These are phyloP conservation scores for Cladosporium sphaerospermum DNA, from an alignment of 2,329 filamentous ascomycete genomes.

Conservation along the genomic window DNA sequence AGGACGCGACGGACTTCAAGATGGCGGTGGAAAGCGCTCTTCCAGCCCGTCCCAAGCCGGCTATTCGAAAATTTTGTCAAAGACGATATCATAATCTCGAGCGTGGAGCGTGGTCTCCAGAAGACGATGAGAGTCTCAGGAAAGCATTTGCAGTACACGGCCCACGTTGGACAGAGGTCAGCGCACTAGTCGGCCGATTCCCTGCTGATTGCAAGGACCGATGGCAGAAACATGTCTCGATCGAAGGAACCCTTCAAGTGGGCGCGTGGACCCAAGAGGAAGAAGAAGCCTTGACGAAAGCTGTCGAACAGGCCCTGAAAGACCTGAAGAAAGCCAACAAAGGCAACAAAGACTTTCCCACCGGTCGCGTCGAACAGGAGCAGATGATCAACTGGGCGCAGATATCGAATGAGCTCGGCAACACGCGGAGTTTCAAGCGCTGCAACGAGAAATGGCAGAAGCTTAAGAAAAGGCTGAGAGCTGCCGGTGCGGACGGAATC, in stretches of 20 bases:
- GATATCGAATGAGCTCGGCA: constrained; percentile 57
- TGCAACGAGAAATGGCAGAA: constrained; percentile 63
- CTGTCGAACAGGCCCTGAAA: constrained; percentile 49
- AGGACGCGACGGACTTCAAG: constrained; percentile 30
- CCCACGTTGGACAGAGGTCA: constrained; percentile 58
- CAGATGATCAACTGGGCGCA: constrained; percentile 58
- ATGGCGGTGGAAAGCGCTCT: constrained; percentile 23
- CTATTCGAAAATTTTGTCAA: constrained; percentile 44
- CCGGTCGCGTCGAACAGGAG: constrained; percentile 41
- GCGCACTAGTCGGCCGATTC: constrained; percentile 56
- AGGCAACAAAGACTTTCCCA: constrained; percentile 27
- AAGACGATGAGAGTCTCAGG: constrained; percentile 52
- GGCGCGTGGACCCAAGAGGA: constrained; percentile 58
- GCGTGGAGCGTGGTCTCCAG: constrained; percentile 53
- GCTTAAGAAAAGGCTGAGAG: constrained; percentile 27
- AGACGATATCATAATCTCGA: constrained; percentile 60
- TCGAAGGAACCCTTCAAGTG: constrained; percentile 47
- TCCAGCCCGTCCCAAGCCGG: constrained; percentile 28
- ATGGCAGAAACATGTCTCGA: constrained; percentile 61
- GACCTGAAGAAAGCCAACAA: constrained; percentile 38
- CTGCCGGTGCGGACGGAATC: neutral
- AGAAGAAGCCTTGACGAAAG: constrained; percentile 38
- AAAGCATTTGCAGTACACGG: constrained; percentile 43
- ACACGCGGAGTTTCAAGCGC: constrained; percentile 58
- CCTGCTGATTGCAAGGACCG: constrained; percentile 63